Evolutionary conservation across 495 filamentous ascomycete species (phyloP), one percentile per base, ranked within the genome.

Genomic region (Evernia prunastri): DNA sequence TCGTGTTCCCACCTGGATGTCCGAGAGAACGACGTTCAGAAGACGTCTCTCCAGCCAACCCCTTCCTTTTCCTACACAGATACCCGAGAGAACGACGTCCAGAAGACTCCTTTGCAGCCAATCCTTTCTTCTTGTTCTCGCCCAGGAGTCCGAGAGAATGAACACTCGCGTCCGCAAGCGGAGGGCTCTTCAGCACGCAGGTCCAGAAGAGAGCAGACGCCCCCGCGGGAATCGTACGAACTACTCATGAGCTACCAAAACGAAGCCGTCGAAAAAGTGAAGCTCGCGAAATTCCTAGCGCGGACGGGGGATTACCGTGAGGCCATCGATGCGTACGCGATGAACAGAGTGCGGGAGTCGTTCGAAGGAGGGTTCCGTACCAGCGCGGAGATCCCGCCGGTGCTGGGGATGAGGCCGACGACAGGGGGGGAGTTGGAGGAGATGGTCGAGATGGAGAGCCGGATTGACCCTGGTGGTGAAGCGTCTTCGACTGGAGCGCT

Each of bases 111-210:
- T 45, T 27, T 25, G 0, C 45, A 49, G 9, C 10, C 45, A 23
- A 12, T 0, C 10, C 23, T 25, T 20, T 0, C 0, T 49, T 13
- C n/a, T 3, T 0, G 0, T 49, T 13, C n/a, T 3, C n/a, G 13
- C n/a, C 2, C 45, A 25, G 9, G 25, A 0, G 45, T 13, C 13
- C 23, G 10, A 23, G n/a, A 23, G n/a, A 49, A 13, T 0, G n/a
- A 9, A 27, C 1, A 45, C 7, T 0, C 11, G 12, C 5, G 4
- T 17, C 45, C 45, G 4, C 45, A 23, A 12, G 45, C 12, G 23
- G 25, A 45, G 42, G 20, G 0, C 0, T 27, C n/a, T 20, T 1
- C 18, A 27, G 2, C 23, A 2, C n/a, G 10, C 2, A 29, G 25
- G 25, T 13, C 13, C 49, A 25, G 25, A 53, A 29, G 49, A 53